These are phyloP conservation scores for Cokeromyces recurvatus DNA, from an alignment of 371 early-diverging fungal genomes.

Conservation along the genomic window DNA sequence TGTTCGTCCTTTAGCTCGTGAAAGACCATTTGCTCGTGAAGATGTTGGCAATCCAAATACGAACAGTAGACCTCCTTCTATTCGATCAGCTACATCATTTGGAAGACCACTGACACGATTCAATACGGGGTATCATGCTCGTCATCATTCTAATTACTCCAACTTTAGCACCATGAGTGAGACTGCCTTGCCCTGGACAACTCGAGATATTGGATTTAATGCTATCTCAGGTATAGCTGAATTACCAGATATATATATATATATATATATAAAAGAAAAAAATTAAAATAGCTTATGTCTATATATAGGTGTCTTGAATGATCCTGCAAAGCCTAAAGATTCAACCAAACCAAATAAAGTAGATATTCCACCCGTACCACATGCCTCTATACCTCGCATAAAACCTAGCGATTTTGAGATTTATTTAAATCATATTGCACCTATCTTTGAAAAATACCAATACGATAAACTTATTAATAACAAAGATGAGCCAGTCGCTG, in stretches of 20 bases:
- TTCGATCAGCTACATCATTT: conserved; percentile 38
- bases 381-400: conserved; percentile 60
- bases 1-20: conserved; percentile 24
- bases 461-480: conserved; percentile 35
- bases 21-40: conserved; percentile 36
- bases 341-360: conserved; percentile 44
- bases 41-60: conserved; percentile 18
- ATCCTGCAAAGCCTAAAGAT: conserved; percentile 48
- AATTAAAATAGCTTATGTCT: too few species aligned
- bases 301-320: conserved; percentile 51
- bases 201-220: conserved; percentile 61
- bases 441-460: conserved; percentile 61
- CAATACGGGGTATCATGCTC: conserved; percentile 30
- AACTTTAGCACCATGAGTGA: conserved; percentile 60
- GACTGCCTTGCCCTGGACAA: conserved; percentile 60
- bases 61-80: conserved; percentile 33
- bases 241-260: too few species aligned
- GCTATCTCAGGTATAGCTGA: conserved; percentile 50
- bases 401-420: conserved; percentile 61
- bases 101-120: conserved; percentile 24
- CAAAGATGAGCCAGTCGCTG: conserved; percentile 3
- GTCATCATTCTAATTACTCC: conserved; percentile 52
- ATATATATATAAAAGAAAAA: too few species aligned
- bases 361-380: conserved; percentile 68
- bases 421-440: conserved; percentile 58